Base-by-base conservation (phyloP, 2,329 filamentous ascomycete species). In the Alternaria hordeiaustralica region DNA sequence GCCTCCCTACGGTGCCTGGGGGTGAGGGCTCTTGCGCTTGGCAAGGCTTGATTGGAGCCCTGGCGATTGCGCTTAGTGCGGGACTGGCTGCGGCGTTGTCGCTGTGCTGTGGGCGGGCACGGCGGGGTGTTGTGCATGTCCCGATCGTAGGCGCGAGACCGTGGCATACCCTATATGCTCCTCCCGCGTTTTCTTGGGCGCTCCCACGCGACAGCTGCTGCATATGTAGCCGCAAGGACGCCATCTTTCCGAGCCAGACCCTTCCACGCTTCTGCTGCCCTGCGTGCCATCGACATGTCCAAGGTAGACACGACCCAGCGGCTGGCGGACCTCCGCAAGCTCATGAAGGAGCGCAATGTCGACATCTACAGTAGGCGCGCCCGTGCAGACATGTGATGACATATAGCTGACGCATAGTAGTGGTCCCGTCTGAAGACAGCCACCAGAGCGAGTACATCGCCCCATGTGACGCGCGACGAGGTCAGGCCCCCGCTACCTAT, bases 381-480 rank as follows among this genome's bases (percentile, higher is more conserved):
- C 18, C 49, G 12, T 18, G 20, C 18, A 15, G 20, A 21, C 36
- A 26, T 18, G 21, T 44, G 45, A 56, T 23, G 25, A 58, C 46
- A 47, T 12, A 51, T 21, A 68, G 73, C 82, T 86, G 71, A 84
- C 75, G 71, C 66, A 8, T 53, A 26, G 46, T 78, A 98, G 95
- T 99, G 77, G 88, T 98, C 7, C 96, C 96, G 1, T 97, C 95
- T 33, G 96, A 98, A 87, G 96, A 99, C 80, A 95, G 93, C 78
- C 96, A 99, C 80, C 93, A 95, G 71, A 98, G 95, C 71, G 96
- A 99, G 83, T 99, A 99, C 81, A 97, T 97, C 80, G 96, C 96
- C 55, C 90, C 91, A n/a, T 97, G 93, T 79, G 96, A 99, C 84
- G 94, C 88, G 65, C 90, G 96, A 71, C 90, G 96, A 87, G 87